phyloP scores from a whole-genome alignment of 2,329 filamentous ascomycete species.

The Colletotrichum sp. region DNA sequence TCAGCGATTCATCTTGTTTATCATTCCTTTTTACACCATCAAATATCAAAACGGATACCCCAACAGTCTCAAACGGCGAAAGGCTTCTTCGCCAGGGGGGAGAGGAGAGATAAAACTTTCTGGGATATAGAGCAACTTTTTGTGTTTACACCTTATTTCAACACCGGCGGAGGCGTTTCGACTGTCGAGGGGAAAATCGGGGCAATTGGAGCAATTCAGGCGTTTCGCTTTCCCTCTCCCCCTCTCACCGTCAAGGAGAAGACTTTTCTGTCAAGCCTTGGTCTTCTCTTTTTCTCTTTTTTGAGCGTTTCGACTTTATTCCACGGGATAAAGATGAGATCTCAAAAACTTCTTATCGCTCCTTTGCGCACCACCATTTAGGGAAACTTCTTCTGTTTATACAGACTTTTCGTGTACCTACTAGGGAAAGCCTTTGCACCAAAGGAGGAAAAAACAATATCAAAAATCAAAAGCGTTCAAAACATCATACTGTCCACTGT shows the following conservation, averaged over 20 bases:
- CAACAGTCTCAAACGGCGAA: not conserved
- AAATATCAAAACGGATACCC: slow-evolving; percentile 8
- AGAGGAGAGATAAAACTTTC: not conserved
- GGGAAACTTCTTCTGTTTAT: not conserved
- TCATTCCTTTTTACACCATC: not conserved
- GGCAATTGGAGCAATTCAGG: slow-evolving; percentile 16
- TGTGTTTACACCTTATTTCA: not conserved
- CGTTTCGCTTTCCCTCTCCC: not conserved
- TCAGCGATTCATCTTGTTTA: not conserved
- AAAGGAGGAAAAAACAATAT: not conserved
- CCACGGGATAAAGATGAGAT: not conserved
- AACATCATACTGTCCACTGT: not conserved
- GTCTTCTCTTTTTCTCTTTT: not conserved
- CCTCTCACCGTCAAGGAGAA: too few relatives aligned
- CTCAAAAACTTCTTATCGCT: not conserved
- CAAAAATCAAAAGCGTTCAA: not conserved
- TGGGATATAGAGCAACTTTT: slow-evolving; percentile 2
- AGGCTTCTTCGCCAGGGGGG: not conserved
- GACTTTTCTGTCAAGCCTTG: too few relatives aligned
- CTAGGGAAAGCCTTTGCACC: not conserved
- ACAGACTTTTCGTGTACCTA: not conserved
- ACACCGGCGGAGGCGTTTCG: not conserved
- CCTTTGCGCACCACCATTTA: not conserved
- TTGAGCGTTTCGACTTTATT: not conserved
- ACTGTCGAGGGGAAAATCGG: not conserved